Evolutionary conservation across 2,329 filamentous ascomycete genomes (phyloP), one percentile per base, ranked within the genome.

Genomic region (Fusarium veterinarium): DNA sequence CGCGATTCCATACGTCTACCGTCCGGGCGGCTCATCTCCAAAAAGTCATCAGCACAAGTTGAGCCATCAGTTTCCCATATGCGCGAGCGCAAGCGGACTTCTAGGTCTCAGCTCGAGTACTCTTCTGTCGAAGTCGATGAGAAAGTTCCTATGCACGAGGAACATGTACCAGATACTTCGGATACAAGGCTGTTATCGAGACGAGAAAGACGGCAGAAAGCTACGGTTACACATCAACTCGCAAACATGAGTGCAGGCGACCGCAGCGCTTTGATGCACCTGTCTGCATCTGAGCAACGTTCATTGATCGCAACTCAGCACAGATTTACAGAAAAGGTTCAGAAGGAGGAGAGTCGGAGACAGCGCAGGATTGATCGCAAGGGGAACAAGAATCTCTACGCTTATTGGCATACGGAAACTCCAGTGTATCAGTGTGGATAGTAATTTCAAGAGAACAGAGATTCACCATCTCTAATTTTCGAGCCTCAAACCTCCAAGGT

Each of bases 331-430:
- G 64, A 68, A 16, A 68, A 44, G 31, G 28, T 62, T 3, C 56
- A 68, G 37, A 68, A 68, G 56, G 37, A 68, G 3, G 65, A 68
- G 10, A 46, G 37, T 17, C 11, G 48, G 17, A 68, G 65, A 3
- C 64, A 68, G 20, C 56, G 64, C 1, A 68, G 45, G 33, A 42
- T 68, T 23, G 65, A 68, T 19, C 38, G 56, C 0, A 68, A 68
- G 20, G 65, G 64, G 0, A 68, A 68, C 0, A 68, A 68, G 31
- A 68, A 68, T 28, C 1, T 68, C 14, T 68, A 68, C 35, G 65
- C 65, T 31, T 68, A 68, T 31, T 68, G 65, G 65, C 4, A 68
- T 31, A 68, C 65, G 1, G 65, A 68, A 31, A 68, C 56, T 2
- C 65, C 65, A 1, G 65, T 68, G 1, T 68, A 68, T 6, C 37